Base-by-base conservation (phyloP, 768 basidiomycete genomes). In the Suillus cothurnatus region DNA sequence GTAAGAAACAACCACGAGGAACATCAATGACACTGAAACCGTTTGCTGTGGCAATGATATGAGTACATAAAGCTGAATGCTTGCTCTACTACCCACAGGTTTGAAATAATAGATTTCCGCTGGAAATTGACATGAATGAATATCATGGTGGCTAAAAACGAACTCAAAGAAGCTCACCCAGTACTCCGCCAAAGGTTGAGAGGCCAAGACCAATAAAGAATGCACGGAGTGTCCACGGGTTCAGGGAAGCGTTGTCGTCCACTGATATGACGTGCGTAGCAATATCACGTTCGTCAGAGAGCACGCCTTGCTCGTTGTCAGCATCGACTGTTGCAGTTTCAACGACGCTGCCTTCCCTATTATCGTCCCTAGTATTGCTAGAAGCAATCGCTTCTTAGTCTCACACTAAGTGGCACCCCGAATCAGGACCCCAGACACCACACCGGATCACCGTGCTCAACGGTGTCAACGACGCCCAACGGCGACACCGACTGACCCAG, bases 91-190 rank as follows among this genome's bases (percentile, higher is more conserved):
- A 58, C 77, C 63, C 67, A 81, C 83, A 12, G 82, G 82, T 70
- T 85, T 85, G 76, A 83, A 85, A 69, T 84, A 85, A 71, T 84
- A 84, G 52, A 84, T 84, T 66, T 85, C 80, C 26, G 82, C 82
- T 82, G 60, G 26, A 62, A 61, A 38, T 39, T 41, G 31, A 38
- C 7, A 36, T 28, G 4, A 45, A 56, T 60, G 49, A 67, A 66
- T 63, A 65, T 45, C 43, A 45, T 31, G 23, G 1, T 58, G 38
- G 61, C 67, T 64, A 36, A 56, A 59, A 63, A 55, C 55, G 38
- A 57, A 62, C 49, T 57, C 58, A 63, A 39, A 63, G 34, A 56
- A 11, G 70, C 69, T 36, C 68, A 80, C 81, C 81, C 34, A 85
- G 76, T 17, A 84, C 81, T 66, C 82, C 81, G 59, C 83, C 82